These are phyloP conservation scores for Arabidopsis arenosa DNA, from an alignment of 345 rosid species.

Conservation along the genomic window DNA sequence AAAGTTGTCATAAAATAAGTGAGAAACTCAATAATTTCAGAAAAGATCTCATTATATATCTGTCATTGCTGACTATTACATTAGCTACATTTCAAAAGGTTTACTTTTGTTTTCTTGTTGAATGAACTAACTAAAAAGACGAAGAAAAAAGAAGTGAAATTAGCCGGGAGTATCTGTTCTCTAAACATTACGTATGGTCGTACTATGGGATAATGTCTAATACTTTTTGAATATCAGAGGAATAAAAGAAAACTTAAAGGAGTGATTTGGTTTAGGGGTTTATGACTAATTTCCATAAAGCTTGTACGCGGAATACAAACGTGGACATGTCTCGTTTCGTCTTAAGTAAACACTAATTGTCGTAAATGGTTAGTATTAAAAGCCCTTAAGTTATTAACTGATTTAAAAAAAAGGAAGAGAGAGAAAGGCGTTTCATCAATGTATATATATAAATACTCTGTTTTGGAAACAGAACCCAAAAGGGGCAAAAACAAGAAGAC, in stretches of 20 bases:
- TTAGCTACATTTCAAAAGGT: constrained; percentile 9
- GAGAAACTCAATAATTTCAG: background rate
- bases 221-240: background rate
- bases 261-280: background rate
- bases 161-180: background rate
- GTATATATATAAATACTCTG: constrained; percentile 40
- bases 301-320: background rate
- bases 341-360: background rate
- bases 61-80: constrained; percentile 38
- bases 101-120: background rate
- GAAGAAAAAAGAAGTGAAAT: background rate
- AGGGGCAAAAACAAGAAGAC: constrained; percentile 24
- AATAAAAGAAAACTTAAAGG: background rate
- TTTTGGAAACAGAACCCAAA: constrained; percentile 33
- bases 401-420: background rate
- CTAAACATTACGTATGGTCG: background rate
- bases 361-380: background rate
- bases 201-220: background rate
- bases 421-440: constrained; percentile 17
- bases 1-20: constrained; percentile 12
- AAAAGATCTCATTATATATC: background rate
- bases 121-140: background rate
- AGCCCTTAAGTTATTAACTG: background rate
- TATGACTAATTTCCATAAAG: background rate
- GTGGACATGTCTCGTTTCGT: background rate